Evolutionary conservation across 352 stramenopile genomes (phyloP), one percentile per base, ranked within the genome.

Genomic region (Pythium scleroteichum): DNA sequence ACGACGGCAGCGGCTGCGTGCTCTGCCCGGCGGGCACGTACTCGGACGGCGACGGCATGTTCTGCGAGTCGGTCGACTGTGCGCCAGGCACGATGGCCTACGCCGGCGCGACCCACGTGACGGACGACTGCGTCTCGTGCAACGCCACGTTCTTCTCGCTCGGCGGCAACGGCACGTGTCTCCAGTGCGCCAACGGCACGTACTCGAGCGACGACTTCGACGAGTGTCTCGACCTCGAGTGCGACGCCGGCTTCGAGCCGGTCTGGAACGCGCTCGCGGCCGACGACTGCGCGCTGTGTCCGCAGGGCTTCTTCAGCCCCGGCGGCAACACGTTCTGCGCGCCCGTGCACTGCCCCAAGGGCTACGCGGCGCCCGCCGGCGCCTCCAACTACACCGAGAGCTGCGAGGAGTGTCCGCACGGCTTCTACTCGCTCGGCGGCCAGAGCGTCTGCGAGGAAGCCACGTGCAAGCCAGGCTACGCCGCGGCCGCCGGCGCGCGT

Each of bases 361-460:
- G 75, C 8, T 75, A 46, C 46, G 60, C 66, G 17, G 71, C 72
- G 17, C 59, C 59, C 22, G 55, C 51, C 0, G 70, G 62, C 4
- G 71, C 72, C 4, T 52, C 61, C 5, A 68, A 69, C 26, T 50
- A 29, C 6, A 71, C 55, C 1, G 40, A 23, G 24, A 65, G 71
- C 50, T 84, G 75, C 41, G 22, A 65, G 19, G 17, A 62, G 35
- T 81, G 72, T 29, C 49, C 60, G 0, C 41, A 29, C 2, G 72
- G 75, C 22, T 64, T 68, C 26, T 84, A 73, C 59, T 79, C 75
- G 29, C 55, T 69, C 12, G 75, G 75, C 2, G 53, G 65, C 22
- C 71, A 79, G 61, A 54, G 51, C 2, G 13, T 56, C 6, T 84
- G 75, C 23, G 48, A 59, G 13, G 53, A 67, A 17, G 64, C 75